Base-by-base conservation (phyloP, 2,329 filamentous ascomycete species). In the Clonostachys rosea region DNA sequence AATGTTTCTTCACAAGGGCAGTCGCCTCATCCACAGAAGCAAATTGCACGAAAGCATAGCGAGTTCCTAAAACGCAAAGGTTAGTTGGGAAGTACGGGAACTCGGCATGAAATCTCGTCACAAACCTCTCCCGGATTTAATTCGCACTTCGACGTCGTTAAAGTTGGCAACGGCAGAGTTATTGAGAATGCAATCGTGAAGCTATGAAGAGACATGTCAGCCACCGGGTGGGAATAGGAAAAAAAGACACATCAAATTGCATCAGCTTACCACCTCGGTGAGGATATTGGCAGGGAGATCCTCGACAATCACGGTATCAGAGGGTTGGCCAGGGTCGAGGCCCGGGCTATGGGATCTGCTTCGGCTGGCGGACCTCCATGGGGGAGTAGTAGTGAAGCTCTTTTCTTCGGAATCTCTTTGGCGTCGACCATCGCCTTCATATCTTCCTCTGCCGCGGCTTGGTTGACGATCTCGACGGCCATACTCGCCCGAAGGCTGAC, bases 281-380 rank as follows among this genome's bases (percentile, higher is more conserved):
- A 34, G 46, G 44, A 45, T 42, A 46, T 9, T 16, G 47, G 17
- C 33, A 40, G 24, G 40, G 47, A 81, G 55, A 46, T 76, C 76
- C 56, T 82, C 78, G 40, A 82, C 64, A 46, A 81, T 78, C 45
- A 81, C 66, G 34, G 74, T 78, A 51, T 76, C 69, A 52, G 67
- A 75, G 34, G 74, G 74, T 48, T 55, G 58, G 43, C 69, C 69
- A 30, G 68, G 65, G 42, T 69, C 66, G 43, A 60, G 62, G 34
- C 52, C 60, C 34, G 60, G 67, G 48, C 64, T 69, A 24, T 54
- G 58, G 30, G 66, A 69, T 10, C 59, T 58, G 48, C 63, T 65
- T 39, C 62, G 54, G 45, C 60, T 61, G 37, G 56, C 52, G 36
- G 56, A 52, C 20, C 57, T 54, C 42, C 51, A 50, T 35, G 40